Conservation (phyloP, 306 rosid species). For the Acacia acuminata region DNA sequence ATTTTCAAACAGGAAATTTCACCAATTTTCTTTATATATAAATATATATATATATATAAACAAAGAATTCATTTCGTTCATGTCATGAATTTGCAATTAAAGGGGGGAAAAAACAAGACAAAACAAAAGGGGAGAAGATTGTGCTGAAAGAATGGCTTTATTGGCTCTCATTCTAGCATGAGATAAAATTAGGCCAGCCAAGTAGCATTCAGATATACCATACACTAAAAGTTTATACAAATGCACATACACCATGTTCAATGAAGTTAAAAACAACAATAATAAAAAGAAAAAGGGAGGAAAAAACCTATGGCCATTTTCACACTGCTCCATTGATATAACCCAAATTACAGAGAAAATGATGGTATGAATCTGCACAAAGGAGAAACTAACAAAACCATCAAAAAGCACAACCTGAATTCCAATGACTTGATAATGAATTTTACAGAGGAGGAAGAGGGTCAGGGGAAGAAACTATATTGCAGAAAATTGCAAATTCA, state of each 20-base stretch:
- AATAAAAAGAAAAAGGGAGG: not conserved
- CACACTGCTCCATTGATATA: constrained; percentile 42
- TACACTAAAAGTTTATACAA: constrained; percentile 18
- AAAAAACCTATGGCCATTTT: constrained; percentile 30
- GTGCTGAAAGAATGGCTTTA: not conserved
- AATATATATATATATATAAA: no score
- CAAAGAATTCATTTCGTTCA: not conserved
- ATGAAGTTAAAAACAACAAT: not conserved
- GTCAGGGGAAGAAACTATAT: constrained; percentile 23
- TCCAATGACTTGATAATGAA: constrained; percentile 32
- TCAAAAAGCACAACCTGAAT: constrained; percentile 46
- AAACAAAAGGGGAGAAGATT: not conserved
- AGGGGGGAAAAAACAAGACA: not conserved
- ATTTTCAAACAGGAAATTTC: no score
- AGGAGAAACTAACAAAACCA: constrained; percentile 42
- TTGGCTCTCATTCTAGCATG: not conserved
- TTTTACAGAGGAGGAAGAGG: constrained; percentile 39
- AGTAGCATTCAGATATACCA: constrained; percentile 19
- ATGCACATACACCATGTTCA: constrained; percentile 28
- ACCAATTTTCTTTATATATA: no score
- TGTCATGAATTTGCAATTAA: not conserved
- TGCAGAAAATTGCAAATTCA: constrained; percentile 41
- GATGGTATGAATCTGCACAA: constrained; percentile 53
- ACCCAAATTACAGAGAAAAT: constrained; percentile 44
- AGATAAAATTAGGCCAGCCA: constrained; percentile 22